phyloP scores from a whole-genome alignment of 139 green algal genomes.

The Marvania coccoides region DNA sequence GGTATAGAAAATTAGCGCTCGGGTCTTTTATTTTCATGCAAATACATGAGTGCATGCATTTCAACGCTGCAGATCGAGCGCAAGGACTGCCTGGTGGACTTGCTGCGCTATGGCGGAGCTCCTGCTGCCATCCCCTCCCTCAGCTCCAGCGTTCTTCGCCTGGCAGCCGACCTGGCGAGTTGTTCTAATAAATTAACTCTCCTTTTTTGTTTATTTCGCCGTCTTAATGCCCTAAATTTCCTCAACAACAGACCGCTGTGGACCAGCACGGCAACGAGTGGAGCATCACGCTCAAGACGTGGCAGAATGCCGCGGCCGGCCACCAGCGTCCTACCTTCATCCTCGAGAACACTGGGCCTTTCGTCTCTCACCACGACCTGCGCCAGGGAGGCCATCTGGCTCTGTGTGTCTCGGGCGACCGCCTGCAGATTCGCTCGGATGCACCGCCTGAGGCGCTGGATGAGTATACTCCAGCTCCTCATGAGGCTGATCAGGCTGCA shows the following conservation, averaged over 20 bases:
- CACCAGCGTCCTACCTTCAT: conserved; percentile 20
- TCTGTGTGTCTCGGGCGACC: neutral
- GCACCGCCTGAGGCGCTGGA: too few species aligned
- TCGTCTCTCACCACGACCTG: neutral
- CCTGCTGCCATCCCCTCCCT: neutral
- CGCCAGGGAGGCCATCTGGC: neutral
- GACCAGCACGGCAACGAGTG: conserved; percentile 4
- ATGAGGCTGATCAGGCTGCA: too few species aligned
- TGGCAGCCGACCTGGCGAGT: conserved; percentile 7
- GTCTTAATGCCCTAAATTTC: neutral
- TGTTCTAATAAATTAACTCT: neutral
- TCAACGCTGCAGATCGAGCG: too few species aligned
- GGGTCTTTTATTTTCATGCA: neutral
- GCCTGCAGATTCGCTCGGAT: neutral
- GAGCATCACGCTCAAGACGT: conserved; percentile 15
- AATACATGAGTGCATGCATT: conserved; percentile 13
- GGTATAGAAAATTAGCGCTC: neutral
- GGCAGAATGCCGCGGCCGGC: conserved; percentile 18
- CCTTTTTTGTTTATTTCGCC: neutral
- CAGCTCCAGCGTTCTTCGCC: neutral
- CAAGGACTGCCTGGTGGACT: too few species aligned
- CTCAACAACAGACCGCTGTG: neutral
- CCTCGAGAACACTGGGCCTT: conserved; percentile 17
- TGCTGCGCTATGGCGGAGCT: conserved; percentile 8
- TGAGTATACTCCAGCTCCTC: too few species aligned